Base-by-base conservation (phyloP, 23 red algal species). In the Cyanidium caldarium region DNA sequence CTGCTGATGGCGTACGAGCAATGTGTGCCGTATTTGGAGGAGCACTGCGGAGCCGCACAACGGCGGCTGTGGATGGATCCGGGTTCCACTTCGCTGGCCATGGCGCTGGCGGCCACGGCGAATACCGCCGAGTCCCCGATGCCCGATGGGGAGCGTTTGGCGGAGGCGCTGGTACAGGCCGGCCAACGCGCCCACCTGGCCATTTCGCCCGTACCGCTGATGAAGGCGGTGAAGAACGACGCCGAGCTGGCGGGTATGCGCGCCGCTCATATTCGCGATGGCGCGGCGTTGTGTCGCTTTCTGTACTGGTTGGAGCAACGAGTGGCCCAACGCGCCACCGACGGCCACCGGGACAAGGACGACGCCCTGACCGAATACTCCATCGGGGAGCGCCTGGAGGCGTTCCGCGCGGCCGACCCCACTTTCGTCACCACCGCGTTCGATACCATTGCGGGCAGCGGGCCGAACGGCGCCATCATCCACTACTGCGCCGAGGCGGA, bases 391-490 rank as follows among this genome's bases (percentile, higher is more conserved):
- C 84, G 84, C 68, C 81, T 88, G 25, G 41, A 40, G 21, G 41
- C 37, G 3, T 88, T 88, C 69, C 67, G 91, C 20, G 58, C 80
- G 3, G 30, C 38, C 36, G 82, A 88, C 30, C 19, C 69, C 19
- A 77, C 80, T 1, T 96, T 88, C 58, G 45, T 96, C 41, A 46
- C 46, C 21, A 75, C 72, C 19, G 71, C 76, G 12, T 96, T 96
- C 68, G 75, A 72, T 0, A 96, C 91, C 1, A 96, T 96, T 58
- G 75, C 80, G 17, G 91, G 81, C 2, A 44, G 68, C 38, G 91
- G 91, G 31, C 42, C 84, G 13, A 88, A 96, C 66, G 91, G 83
- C 1, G 83, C 91, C 1, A 82, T 96, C 40, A 96, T 96, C 66
- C 91, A 96, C 65, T 96, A 96, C 45, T 67, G 65, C 1, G 72